phyloP scores from a whole-genome alignment of 306 rosid genomes.

The Betula pendula region DNA sequence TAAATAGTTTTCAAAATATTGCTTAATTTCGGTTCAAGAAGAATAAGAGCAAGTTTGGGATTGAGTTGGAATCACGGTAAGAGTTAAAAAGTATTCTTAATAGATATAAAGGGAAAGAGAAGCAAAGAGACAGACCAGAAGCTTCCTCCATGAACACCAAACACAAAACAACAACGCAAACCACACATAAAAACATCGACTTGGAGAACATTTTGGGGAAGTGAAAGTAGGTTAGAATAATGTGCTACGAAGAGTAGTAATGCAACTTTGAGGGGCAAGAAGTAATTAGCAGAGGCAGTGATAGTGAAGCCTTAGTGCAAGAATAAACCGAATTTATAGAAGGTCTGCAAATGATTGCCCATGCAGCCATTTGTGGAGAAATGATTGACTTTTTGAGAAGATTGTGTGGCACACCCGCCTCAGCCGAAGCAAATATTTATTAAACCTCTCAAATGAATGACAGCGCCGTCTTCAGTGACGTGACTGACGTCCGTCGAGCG shows the following conservation, averaged over 20 bases:
- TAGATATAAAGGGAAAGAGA: no score
- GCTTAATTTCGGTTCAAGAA: no score
- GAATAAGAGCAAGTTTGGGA: no score
- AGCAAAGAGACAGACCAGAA: slow-evolving; percentile 39
- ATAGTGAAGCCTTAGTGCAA: no score
- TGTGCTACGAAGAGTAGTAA: no score
- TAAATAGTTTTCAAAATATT: no score
- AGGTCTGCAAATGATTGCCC: slow-evolving; percentile 45
- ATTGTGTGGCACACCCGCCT: slow-evolving; percentile 3
- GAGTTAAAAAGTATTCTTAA: no score
- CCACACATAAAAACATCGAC: slow-evolving; percentile 16
- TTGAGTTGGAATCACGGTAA: no score
- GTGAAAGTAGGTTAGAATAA: neutral
- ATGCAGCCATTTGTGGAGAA: slow-evolving; percentile 59
- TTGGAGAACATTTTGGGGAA: slow-evolving; percentile 49
- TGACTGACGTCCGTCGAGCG: slow-evolving; percentile 18
- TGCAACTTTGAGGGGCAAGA: no score
- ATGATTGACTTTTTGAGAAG: slow-evolving; percentile 32
- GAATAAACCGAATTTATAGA: slow-evolving; percentile 47
- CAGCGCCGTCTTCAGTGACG: slow-evolving; percentile 57
- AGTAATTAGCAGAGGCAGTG: no score
- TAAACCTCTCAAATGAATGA: slow-evolving; percentile 16
- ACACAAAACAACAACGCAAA: slow-evolving; percentile 41
- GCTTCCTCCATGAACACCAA: slow-evolving; percentile 33
- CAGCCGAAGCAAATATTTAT: neutral